These are phyloP conservation scores for Penstemon newberryi DNA, from an alignment of 257 asterid genomes.

Conservation along the genomic window DNA sequence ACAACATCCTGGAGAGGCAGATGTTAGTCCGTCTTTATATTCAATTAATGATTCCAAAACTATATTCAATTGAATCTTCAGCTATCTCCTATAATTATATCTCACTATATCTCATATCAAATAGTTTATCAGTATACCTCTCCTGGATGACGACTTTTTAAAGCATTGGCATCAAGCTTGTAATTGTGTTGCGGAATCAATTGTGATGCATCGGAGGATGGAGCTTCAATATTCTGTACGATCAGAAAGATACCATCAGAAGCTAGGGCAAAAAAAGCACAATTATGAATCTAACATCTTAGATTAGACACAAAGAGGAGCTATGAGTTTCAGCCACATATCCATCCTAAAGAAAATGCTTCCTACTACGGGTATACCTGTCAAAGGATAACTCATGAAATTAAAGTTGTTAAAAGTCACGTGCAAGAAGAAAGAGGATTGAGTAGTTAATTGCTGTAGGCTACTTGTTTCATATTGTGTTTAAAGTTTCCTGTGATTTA, in stretches of 20 bases:
- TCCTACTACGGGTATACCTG: no score
- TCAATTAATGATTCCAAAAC: neutral
- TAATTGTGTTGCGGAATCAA: slow-evolving; percentile 94
- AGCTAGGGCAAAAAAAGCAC: no score
- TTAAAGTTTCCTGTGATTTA: neutral
- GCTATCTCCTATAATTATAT: neutral
- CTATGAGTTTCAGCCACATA: no score
- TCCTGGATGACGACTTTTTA: slow-evolving; percentile 95
- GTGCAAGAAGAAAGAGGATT: neutral
- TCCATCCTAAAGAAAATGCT: no score
- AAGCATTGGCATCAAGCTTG: slow-evolving; percentile 87
- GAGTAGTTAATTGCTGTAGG: neutral
- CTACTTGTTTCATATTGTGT: neutral
- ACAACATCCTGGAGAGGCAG: slow-evolving; percentile 1
- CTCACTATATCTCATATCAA: neutral
- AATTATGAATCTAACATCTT: no score
- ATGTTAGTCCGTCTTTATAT: slow-evolving; percentile 15
- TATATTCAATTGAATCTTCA: slow-evolving; percentile 1
- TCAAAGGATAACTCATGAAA: neutral
- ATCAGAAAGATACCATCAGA: slow-evolving; percentile 32
- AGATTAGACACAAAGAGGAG: no score
- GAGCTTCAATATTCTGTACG: slow-evolving; percentile 66
- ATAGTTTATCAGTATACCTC: slow-evolving; percentile 52
- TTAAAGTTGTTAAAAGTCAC: neutral
- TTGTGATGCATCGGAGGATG: slow-evolving; percentile 77